phyloP scores from a whole-genome alignment of 164 flowering plant species.

The Hamamelis virginiana region DNA sequence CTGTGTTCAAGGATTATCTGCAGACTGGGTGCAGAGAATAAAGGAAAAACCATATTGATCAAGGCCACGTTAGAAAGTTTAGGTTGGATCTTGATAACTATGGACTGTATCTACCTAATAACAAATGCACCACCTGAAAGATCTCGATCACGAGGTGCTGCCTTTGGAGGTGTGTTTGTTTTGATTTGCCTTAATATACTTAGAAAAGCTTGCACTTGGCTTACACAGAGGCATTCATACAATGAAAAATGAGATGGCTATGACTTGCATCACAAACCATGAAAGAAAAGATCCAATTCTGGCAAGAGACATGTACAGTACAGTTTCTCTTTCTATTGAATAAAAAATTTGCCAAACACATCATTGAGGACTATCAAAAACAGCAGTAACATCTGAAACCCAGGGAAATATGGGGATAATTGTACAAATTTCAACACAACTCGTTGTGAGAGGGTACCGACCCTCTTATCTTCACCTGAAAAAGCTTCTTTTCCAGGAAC shows the following conservation, averaged over 20 bases:
- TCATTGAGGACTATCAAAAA: too few relatives aligned
- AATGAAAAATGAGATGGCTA: background rate
- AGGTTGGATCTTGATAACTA: slow-evolving; percentile 29
- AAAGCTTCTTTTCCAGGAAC: background rate
- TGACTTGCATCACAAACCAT: background rate
- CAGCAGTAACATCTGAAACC: too few relatives aligned
- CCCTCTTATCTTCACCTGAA: background rate
- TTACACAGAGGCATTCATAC: background rate
- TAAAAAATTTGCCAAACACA: too few relatives aligned
- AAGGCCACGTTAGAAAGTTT: slow-evolving; percentile 29
- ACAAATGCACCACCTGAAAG: slow-evolving; percentile 26
- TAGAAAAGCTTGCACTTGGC: slow-evolving; percentile 11
- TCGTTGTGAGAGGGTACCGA: too few relatives aligned
- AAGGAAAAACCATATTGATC: slow-evolving; percentile 6
- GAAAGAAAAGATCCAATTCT: too few relatives aligned
- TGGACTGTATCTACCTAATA: slow-evolving; percentile 33
- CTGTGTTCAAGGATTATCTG: slow-evolving; percentile 38
- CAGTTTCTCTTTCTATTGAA: too few relatives aligned
- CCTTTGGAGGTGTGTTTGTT: slow-evolving; percentile 33
- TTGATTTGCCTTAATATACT: slow-evolving; percentile 40
- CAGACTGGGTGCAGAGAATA: slow-evolving; percentile 13
- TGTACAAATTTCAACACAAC: too few relatives aligned
- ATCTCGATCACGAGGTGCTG: slow-evolving; percentile 15
- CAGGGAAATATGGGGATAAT: too few relatives aligned
- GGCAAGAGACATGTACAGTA: too few relatives aligned